Evolutionary conservation across 148 eudicot species (phyloP), one percentile per base, ranked within the genome.

Genomic region (Camellia sinensis): DNA sequence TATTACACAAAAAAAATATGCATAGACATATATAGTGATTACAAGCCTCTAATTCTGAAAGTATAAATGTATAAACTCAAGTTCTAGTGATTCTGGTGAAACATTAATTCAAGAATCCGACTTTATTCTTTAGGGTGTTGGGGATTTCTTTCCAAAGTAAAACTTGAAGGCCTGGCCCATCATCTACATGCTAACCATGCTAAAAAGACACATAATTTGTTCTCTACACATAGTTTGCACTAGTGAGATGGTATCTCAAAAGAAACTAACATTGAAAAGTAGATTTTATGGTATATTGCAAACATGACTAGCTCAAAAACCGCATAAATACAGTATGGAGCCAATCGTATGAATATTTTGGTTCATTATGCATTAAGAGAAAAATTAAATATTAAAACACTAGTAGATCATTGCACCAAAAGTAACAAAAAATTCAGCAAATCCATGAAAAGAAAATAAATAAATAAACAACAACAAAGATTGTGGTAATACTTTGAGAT

Each of bases 301-400:
- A 0, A 73, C 15, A 54, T 22, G 56, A 73, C 46, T 14, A 29
- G 13, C 19, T 18, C 61, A 50, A 56, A 72, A 52, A 52, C 43
- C 15, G 44, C 56, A 70, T 50, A 40, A 73, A 13, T 53, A 4
- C 0, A 8, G 6, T 50, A 0, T 7, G 4, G 7, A 4, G 13
- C 8, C 2, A 9, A 54, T 46, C 21, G 1, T 11, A 52, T 45
- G 53, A 57, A 74, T 66, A 43, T 45, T 40, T 18, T 41, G 50
- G 65, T 22, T 73, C 59, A 73, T 53, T 40, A 44, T 29, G 61
- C 61, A 6, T 73, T 54, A 73, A 73, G 62, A 54, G 17, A 52
- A 73, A 71, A 6, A 68, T 37, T 43, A 44, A 44, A 18, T 43
- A 44, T 10, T 45, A n/a, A n/a, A 18, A 11, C 37, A 70, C 3